A percentile compares a stretch with the other conserved stretches of the same genome.
phyloP scores from a whole-genome alignment of 2,329 filamentous ascomycete species.

The Cladosporium sp. region DNA sequence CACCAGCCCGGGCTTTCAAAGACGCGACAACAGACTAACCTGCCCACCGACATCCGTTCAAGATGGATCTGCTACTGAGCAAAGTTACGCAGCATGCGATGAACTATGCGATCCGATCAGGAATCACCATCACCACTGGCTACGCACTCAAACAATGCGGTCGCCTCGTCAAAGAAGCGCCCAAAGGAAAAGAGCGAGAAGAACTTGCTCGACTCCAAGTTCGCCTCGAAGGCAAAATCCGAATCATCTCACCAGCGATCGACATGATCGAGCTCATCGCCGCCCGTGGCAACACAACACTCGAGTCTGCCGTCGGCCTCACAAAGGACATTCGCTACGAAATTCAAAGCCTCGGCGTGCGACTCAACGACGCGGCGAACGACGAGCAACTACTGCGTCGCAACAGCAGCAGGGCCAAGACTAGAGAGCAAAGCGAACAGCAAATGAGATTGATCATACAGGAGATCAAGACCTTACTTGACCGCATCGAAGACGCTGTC shows the following conservation, averaged over 20 bases:
- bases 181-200: slow-evolving; percentile 67
- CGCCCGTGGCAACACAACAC: slow-evolving; percentile 71
- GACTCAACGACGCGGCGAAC: slow-evolving; percentile 68
- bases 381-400: slow-evolving; percentile 57
- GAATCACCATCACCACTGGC: slow-evolving; percentile 78
- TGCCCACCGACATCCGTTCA: slow-evolving; percentile 26
- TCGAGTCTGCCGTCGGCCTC: slow-evolving; percentile 81
- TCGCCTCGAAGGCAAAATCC: slow-evolving; percentile 81
- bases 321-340: slow-evolving; percentile 82
- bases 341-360: slow-evolving; percentile 75
- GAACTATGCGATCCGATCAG: slow-evolving; percentile 88
- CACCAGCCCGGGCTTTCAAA: background rate
- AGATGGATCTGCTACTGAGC: slow-evolving; percentile 70
- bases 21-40: background rate
- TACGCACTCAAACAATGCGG: slow-evolving; percentile 81
- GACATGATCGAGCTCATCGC: slow-evolving; percentile 89
- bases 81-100: slow-evolving; percentile 77
- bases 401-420: slow-evolving; percentile 48
- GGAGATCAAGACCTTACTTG: slow-evolving; percentile 73
- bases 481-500: slow-evolving; percentile 84
- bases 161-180: slow-evolving; percentile 71
- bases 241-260: slow-evolving; percentile 87
- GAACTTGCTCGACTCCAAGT: slow-evolving; percentile 73
- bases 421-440: slow-evolving; percentile 58
- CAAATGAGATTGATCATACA: slow-evolving; percentile 70